These are phyloP conservation scores for Aspergillus sparsus DNA, from an alignment of 495 filamentous ascomycete species.

Conservation along the genomic window DNA sequence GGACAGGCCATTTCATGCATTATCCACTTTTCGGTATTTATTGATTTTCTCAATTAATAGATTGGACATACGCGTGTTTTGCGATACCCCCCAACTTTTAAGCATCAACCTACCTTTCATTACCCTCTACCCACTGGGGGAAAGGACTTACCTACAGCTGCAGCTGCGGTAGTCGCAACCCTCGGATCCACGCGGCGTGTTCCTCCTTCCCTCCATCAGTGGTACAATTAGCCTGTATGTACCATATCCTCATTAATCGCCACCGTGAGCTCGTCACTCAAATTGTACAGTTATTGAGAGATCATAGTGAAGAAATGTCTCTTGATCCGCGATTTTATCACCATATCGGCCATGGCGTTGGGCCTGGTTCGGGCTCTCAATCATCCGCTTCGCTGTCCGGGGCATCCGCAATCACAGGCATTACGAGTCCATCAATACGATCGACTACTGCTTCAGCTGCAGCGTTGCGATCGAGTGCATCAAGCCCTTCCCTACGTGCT, in stretches of 20 bases:
- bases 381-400: constrained; percentile 62
- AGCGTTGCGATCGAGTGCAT: constrained; percentile 47
- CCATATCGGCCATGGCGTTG: constrained; percentile 44
- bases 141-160: constrained; percentile 9
- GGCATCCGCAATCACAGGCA: constrained; percentile 53
- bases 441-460: constrained; percentile 66
- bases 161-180: constrained; percentile 15
- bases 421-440: constrained; percentile 47
- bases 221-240: constrained; percentile 42
- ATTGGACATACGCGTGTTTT: not conserved
- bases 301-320: constrained; percentile 54
- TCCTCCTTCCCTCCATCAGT: constrained; percentile 14
- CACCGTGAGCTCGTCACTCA: constrained; percentile 49
- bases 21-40: not conserved
- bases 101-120: not conserved
- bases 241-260: constrained; percentile 40
- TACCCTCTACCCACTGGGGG: not conserved
- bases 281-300: constrained; percentile 51
- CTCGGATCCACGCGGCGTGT: constrained; percentile 1
- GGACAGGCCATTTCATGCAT: not conserved
- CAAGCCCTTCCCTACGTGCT: constrained; percentile 68
- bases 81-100: not conserved
- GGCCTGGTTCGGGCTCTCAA: constrained; percentile 48
- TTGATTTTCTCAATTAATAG: constrained; percentile 7
- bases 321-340: constrained; percentile 59